phyloP scores from a whole-genome alignment of 148 eudicot genomes.

The Rhododendron vialii region DNA sequence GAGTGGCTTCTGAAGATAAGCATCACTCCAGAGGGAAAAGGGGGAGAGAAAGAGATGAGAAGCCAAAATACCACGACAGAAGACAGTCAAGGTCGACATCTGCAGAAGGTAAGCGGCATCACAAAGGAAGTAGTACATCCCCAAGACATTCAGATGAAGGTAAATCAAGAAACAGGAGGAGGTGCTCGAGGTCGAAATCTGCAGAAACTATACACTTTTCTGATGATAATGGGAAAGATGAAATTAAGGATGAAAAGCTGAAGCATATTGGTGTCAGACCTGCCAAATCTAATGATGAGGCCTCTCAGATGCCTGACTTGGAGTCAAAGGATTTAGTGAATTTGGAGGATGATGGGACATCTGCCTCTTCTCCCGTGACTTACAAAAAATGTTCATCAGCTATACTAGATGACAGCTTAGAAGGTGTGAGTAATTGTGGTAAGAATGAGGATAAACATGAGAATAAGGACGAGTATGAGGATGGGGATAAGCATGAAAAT shows the following conservation, averaged over 20 bases:
- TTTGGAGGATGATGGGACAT: slow-evolving; percentile 25
- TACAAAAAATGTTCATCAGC: slow-evolving; percentile 13
- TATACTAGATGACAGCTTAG: slow-evolving; percentile 9
- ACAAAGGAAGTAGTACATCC: slow-evolving; percentile 35
- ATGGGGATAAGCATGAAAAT: not conserved
- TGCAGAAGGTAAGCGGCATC: slow-evolving; percentile 34
- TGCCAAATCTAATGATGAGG: slow-evolving; percentile 30
- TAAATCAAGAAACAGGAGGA: slow-evolving; percentile 39
- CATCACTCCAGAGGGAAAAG: slow-evolving; percentile 20
- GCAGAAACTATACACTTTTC: slow-evolving; percentile 27
- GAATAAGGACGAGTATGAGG: slow-evolving; percentile 10
- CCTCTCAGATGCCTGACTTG: slow-evolving; percentile 15
- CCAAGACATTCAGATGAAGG: slow-evolving; percentile 31
- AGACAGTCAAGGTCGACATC: slow-evolving; percentile 63
- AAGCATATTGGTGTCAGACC: slow-evolving; percentile 24
- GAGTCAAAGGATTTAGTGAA: slow-evolving; percentile 15
- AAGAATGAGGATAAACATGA: slow-evolving; percentile 18
- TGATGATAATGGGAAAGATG: slow-evolving; percentile 20
- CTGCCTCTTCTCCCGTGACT: slow-evolving; percentile 11
- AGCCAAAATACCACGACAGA: slow-evolving; percentile 40
- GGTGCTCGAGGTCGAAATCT: slow-evolving; percentile 51
- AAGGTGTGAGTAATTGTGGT: slow-evolving; percentile 11
- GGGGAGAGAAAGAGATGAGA: slow-evolving; percentile 38
- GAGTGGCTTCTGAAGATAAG: not conserved
- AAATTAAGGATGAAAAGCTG: slow-evolving; percentile 25